phyloP scores from a whole-genome alignment of 805 yeast genomes.

The Wickerhamiella sergipiensis region DNA sequence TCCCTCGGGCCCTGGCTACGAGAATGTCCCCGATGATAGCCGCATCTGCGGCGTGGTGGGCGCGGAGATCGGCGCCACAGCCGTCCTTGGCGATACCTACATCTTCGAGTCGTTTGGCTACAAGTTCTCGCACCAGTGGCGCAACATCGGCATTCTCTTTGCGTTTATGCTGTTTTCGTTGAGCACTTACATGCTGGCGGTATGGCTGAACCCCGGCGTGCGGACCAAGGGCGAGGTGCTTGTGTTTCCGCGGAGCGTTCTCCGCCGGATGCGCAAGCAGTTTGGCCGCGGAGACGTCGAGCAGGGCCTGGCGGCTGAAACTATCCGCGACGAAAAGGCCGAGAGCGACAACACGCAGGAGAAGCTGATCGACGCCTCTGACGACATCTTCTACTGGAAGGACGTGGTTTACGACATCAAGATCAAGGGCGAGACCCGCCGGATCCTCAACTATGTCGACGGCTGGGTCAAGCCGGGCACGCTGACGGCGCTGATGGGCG shows the following conservation, averaged over 20 bases:
- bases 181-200: constrained; percentile 24
- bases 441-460: constrained; percentile 35
- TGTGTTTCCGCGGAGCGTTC: constrained; percentile 15
- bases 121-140: constrained; percentile 53
- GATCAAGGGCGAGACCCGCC: constrained; percentile 26
- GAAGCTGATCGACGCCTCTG: constrained; percentile 23
- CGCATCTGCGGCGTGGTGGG: constrained; percentile 52
- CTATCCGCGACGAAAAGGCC: constrained; percentile 20
- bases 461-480: constrained; percentile 77
- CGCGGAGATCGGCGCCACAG: constrained; percentile 37
- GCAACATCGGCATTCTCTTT: constrained; percentile 58
- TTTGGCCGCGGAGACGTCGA: constrained; percentile 10
- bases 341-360: constrained; percentile 16
- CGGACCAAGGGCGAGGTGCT: constrained; percentile 24
- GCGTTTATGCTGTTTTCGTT: constrained; percentile 35
- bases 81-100: constrained; percentile 49
- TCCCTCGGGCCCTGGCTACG: constrained; percentile 48
- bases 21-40: constrained; percentile 24
- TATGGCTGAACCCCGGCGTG: constrained; percentile 20
- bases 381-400: constrained; percentile 49
- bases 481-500: constrained; percentile 73
- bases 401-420: constrained; percentile 45
- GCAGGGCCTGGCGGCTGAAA: neutral
- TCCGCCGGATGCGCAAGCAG: constrained; percentile 8
- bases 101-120: constrained; percentile 37